phyloP scores from a whole-genome alignment of 2,329 filamentous ascomycete species.

The Pestalotiopsis sp. region DNA sequence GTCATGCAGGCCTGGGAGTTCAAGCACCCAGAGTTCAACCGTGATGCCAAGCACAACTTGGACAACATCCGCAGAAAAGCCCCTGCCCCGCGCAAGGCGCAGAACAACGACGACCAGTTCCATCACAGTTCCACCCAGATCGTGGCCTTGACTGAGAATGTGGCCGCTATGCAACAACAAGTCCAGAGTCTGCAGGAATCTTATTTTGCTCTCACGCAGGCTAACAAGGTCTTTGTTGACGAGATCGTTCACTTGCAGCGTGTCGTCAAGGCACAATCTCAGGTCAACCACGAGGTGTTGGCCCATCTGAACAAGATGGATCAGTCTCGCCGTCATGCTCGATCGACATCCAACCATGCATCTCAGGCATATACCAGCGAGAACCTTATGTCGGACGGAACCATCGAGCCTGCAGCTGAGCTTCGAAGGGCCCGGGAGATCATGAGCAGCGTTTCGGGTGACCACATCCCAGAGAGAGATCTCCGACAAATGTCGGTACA shows the following conservation, averaged over 20 bases:
- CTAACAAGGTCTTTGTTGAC: slow-evolving; percentile 64
- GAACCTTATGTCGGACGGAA: slow-evolving; percentile 46
- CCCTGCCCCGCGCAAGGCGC: slow-evolving; percentile 81
- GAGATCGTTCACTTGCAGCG: slow-evolving; percentile 65
- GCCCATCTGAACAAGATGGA: slow-evolving; percentile 55
- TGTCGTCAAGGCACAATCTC: slow-evolving; percentile 59
- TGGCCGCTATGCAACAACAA: slow-evolving; percentile 90
- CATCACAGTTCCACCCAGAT: slow-evolving; percentile 85
- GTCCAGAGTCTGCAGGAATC: slow-evolving; percentile 85
- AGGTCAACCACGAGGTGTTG: slow-evolving; percentile 60
- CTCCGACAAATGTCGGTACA: slow-evolving; percentile 56
- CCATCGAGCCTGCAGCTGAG: slow-evolving; percentile 51
- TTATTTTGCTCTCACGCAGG: slow-evolving; percentile 74
- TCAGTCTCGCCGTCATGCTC: slow-evolving; percentile 44
- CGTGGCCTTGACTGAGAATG: slow-evolving; percentile 83
- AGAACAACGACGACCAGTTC: slow-evolving; percentile 69
- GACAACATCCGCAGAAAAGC: slow-evolving; percentile 97
- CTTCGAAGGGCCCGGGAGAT: slow-evolving; percentile 60
- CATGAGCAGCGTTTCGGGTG: slow-evolving; percentile 53
- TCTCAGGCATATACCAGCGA: slow-evolving; percentile 35
- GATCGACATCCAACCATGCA: slow-evolving; percentile 39
- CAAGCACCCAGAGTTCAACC: slow-evolving; percentile 94
- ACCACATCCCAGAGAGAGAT: slow-evolving; percentile 55
- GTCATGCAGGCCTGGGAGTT: slow-evolving; percentile 82
- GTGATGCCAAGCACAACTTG: slow-evolving; percentile 92